Evolutionary conservation across 1,139 yeast genomes (phyloP), one percentile per base, ranked within the genome.

Genomic region (Dujonia santamariae): DNA sequence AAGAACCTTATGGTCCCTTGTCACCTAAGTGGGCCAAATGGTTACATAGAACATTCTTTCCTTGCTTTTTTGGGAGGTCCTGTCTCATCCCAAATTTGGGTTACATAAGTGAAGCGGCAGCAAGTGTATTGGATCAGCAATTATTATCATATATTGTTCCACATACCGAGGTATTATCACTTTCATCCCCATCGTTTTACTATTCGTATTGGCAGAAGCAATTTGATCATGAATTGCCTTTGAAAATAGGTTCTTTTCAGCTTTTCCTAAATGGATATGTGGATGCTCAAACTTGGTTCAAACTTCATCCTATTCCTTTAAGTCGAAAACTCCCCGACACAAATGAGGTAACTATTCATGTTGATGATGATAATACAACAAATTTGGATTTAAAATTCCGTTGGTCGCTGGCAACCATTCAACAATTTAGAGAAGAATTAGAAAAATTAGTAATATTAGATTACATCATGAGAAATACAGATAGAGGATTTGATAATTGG

Each of bases 21-120:
- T 78, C 85, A 4, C 90, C 90, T 0, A 83, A 83, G 52, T 80
- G 90, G 88, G 75, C 85, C 2, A 83, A 83, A 56, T 83, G 90
- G 90, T 53, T 81, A 7, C 90, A 83, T 51, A 57, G 90, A 41
- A 83, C 82, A 20, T 69, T 82, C 42, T 83, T 82, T 40, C 90
- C 90, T 1, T 83, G 88, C 48, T 82, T 80, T 50, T 83, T 83
- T 56, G 90, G 92, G 3, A 55, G 92, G 37, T 74, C 84, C 25
- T 81, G 88, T 48, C 58, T 83, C 38, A 80, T 83, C 19, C 87
- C 87, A 0, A 83, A 83, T 50, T 65, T 80, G 31, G 90, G 87
- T 0, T 83, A 82, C 52, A 68, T 82, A 19, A 76, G 85, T 39
- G 92, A 83, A 51, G 77, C 83, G 4, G 86, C 85, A 0, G 87